A percentile compares a stretch with the other conserved stretches of the same genome.
phyloP scores from a whole-genome alignment of 441 rosid genomes.

The Isatis lusitanica region DNA sequence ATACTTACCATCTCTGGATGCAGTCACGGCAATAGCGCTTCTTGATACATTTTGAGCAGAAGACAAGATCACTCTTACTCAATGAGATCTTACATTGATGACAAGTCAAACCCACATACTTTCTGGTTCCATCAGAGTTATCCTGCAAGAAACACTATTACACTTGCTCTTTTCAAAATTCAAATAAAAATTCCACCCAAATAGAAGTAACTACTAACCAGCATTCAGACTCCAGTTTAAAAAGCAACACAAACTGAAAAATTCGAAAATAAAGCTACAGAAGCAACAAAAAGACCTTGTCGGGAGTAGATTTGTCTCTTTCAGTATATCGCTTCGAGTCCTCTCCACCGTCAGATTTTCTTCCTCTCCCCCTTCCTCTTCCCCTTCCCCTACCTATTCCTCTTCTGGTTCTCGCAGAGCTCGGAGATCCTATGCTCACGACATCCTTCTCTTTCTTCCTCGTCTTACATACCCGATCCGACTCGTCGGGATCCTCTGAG shows the following conservation, averaged over 20 bases:
- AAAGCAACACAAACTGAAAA: no score
- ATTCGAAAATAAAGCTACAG: no score
- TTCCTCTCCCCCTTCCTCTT: background rate
- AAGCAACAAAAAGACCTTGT: no score
- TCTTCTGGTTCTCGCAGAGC: background rate
- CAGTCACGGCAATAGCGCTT: slow-evolving; percentile 39
- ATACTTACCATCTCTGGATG: slow-evolving; percentile 59
- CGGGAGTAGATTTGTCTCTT: no score
- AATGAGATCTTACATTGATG: slow-evolving; percentile 31
- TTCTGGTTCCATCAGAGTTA: slow-evolving; percentile 1
- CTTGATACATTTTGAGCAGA: slow-evolving; percentile 24
- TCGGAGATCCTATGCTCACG: background rate
- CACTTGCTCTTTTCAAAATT: background rate
- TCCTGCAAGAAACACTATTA: slow-evolving; percentile 6
- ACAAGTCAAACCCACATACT: slow-evolving; percentile 25
- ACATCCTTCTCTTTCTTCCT: background rate
- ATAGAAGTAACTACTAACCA: no score
- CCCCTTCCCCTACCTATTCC: background rate
- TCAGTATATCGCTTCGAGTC: background rate
- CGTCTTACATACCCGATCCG: background rate
- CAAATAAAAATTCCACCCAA: no score
- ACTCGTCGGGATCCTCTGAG: background rate
- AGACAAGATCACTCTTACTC: slow-evolving; percentile 15
- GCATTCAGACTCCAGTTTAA: no score
- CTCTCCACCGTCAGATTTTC: background rate